A percentile compares a stretch with the other conserved stretches of the same genome.
phyloP scores from a whole-genome alignment of 129 eudicot species.

The Glebionis coronaria region DNA sequence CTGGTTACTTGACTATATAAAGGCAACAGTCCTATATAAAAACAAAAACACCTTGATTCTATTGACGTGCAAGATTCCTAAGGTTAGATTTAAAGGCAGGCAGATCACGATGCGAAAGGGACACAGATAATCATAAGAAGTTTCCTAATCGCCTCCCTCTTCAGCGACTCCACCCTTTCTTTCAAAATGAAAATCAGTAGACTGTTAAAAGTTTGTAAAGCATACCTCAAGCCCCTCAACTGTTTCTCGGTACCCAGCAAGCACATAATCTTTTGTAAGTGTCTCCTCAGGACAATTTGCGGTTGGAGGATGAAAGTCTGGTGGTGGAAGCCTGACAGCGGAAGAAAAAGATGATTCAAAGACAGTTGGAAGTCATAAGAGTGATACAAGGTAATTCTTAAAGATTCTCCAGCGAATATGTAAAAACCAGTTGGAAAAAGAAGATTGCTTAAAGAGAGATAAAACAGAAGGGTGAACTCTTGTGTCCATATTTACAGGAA shows the following conservation, averaged over 20 bases:
- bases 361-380: background rate
- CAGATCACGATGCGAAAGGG: too few relatives aligned
- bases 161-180: background rate
- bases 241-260: slow-evolving; percentile 88
- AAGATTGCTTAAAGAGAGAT: background rate
- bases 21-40: too few relatives aligned
- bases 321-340: slow-evolving; percentile 81
- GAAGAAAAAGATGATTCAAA: background rate
- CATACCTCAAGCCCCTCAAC: slow-evolving; percentile 98
- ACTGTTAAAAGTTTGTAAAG: background rate
- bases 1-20: too few relatives aligned
- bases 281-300: slow-evolving; percentile 94
- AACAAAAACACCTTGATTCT: too few relatives aligned
- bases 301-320: slow-evolving; percentile 90
- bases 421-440: background rate
- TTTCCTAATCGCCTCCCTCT: too few relatives aligned
- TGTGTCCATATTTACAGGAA: background rate
- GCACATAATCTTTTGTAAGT: slow-evolving; percentile 81
- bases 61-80: too few relatives aligned
- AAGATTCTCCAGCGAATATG: background rate
- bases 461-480: background rate
- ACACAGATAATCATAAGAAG: too few relatives aligned
- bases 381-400: background rate
- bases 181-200: background rate
- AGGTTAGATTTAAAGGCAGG: too few relatives aligned